A percentile compares a stretch with the other conserved stretches of the same genome.
These are phyloP conservation scores for Lophiostoma macrostomum DNA, from an alignment of 495 filamentous ascomycete genomes.

Conservation along the genomic window DNA sequence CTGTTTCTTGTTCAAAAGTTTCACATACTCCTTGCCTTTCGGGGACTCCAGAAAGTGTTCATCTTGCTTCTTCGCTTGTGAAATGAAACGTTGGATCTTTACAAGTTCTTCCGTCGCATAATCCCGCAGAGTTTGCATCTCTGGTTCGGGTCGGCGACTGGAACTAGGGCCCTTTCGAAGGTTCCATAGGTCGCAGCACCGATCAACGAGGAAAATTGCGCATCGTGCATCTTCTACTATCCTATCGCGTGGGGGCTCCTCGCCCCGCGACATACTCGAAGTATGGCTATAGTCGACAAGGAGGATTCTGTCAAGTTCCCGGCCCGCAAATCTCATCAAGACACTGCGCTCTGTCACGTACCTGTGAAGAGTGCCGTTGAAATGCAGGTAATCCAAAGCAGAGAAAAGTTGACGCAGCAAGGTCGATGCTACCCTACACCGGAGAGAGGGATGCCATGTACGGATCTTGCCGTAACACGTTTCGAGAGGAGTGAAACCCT, in stretches of 20 bases:
- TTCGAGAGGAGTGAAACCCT: not conserved
- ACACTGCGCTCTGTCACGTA: not conserved
- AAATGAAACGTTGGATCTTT: not conserved
- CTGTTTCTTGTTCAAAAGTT: too few relatives aligned
- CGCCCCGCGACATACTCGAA: not conserved
- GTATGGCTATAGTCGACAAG: constrained; percentile 4
- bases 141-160: not conserved
- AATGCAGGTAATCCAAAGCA: constrained; percentile 3
- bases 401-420: constrained; percentile 4
- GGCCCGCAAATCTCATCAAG: not conserved
- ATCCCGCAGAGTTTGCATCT: not conserved
- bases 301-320: not conserved
- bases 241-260: not conserved
- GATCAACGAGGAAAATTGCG: not conserved
- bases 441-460: not conserved
- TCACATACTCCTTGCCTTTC: too few relatives aligned
- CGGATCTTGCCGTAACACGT: not conserved
- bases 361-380: not conserved
- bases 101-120: not conserved
- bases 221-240: constrained; percentile 6
- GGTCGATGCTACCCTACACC: constrained; percentile 1
- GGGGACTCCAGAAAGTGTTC: too few relatives aligned
- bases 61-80: too few relatives aligned
- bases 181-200: constrained; percentile 11
- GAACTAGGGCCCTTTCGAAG: not conserved